Percentiles rank a stretch among this genome's conserved stretches.
These are phyloP conservation scores for Ceratocystis papillata DNA, from an alignment of 2,329 filamentous ascomycete genomes.

Conservation along the genomic window DNA sequence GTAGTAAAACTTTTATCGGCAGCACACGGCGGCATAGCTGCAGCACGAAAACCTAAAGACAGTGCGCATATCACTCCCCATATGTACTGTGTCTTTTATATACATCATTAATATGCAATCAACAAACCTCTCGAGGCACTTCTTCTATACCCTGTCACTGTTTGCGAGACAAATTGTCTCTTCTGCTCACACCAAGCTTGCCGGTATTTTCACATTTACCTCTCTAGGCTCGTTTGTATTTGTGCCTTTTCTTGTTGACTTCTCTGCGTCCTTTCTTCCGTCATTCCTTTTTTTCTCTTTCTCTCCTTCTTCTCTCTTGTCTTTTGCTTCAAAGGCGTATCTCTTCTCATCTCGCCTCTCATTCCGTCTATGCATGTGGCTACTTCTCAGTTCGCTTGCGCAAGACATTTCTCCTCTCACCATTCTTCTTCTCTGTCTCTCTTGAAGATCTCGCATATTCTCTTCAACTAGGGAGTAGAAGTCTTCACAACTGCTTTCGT, in stretches of 20 bases:
- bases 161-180: constrained; percentile 1
- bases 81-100: not conserved
- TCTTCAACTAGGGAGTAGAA: not conserved
- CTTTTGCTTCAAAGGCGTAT: constrained; percentile 1
- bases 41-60: not conserved
- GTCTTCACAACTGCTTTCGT: not conserved
- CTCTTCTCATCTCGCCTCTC: constrained; percentile 10
- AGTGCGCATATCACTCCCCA: not conserved
- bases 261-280: not conserved
- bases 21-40: not conserved
- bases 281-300: not conserved
- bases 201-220: not conserved
- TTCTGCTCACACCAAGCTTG: not conserved
- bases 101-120: not conserved
- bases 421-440: constrained; percentile 5
- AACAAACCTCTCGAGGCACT: not conserved
- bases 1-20: too few species aligned
- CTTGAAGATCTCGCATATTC: not conserved
- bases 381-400: constrained; percentile 4
- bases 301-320: constrained; percentile 2
- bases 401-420: constrained; percentile 6
- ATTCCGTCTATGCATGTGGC: constrained; percentile 9
- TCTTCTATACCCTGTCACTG: not conserved
- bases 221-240: not conserved
- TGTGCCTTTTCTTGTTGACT: not conserved